Evolutionary conservation across 441 rosid species (phyloP).

Genomic region (Brassica balearica): DNA sequence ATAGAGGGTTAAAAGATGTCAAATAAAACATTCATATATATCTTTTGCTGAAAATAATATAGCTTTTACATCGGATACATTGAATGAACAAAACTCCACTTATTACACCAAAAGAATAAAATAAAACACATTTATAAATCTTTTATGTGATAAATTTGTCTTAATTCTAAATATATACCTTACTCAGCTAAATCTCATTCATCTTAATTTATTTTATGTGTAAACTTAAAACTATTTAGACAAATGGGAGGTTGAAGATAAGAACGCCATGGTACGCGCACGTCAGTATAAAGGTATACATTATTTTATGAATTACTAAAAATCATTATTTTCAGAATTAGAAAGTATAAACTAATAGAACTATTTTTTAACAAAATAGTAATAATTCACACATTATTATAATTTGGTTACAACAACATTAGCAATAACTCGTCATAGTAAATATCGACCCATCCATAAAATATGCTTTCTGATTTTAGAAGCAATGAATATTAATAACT

Average conservation of each 20-base stretch:
- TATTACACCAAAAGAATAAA: not conserved
- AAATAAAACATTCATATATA: not conserved
- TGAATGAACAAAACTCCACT: not conserved
- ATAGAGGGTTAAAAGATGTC: not conserved
- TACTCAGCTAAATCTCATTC: not conserved
- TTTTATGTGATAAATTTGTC: not conserved
- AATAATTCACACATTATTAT: not conserved
- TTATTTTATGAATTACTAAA: not conserved
- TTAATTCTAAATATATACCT: not conserved
- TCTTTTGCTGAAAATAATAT: not conserved
- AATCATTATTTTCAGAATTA: not conserved
- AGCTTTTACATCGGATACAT: not conserved
- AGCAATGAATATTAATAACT: conserved; percentile 15
- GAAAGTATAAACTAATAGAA: not conserved
- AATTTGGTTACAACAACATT: not conserved
- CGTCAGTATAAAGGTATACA: not conserved
- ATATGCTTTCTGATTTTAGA: not conserved
- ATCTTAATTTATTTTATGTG: not conserved
- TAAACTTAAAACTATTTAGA: not conserved
- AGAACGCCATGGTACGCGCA: not conserved
- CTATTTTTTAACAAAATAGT: not conserved
- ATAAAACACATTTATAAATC: not conserved
- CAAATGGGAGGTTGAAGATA: not conserved
- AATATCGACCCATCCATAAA: conserved; percentile 2
- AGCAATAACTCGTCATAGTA: not conserved